These are phyloP conservation scores for Candida silvatica DNA, from an alignment of 805 yeast species.

Conservation along the genomic window DNA sequence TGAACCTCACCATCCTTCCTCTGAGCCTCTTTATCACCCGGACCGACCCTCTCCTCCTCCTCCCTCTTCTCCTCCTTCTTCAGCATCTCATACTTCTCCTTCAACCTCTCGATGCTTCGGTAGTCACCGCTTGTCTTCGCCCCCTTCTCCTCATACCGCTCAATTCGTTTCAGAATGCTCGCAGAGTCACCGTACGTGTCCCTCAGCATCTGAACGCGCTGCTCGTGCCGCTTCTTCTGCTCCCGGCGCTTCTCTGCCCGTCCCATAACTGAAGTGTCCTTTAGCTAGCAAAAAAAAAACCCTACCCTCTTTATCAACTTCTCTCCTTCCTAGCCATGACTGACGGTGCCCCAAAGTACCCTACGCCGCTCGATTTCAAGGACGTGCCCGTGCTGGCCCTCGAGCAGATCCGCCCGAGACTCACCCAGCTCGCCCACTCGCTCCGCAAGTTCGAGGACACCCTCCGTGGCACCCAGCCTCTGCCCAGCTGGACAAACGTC, in stretches of 20 bases:
- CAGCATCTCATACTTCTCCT: conserved; percentile 9
- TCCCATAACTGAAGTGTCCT: too few species aligned
- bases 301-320: not conserved
- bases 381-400: conserved; percentile 54
- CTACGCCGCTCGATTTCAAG: conserved; percentile 11
- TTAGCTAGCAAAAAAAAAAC: too few species aligned
- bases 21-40: too few species aligned
- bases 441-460: conserved; percentile 47
- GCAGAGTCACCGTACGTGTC: conserved; percentile 6
- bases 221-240: conserved; percentile 4
- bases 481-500: conserved; percentile 51
- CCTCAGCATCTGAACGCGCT: conserved; percentile 5
- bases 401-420: conserved; percentile 53
- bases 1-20: conserved; percentile 2
- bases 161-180: conserved; percentile 8
- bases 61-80: conserved; percentile 8
- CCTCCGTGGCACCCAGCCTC: conserved; percentile 29
- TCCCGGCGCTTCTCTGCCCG: conserved; percentile 2
- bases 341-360: conserved; percentile 8
- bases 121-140: conserved; percentile 9
- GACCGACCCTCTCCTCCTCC: conserved; percentile 1
- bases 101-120: conserved; percentile 11
- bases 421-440: conserved; percentile 57
- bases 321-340: conserved; percentile 8
- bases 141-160: conserved; percentile 6